Evolutionary conservation across 106 monocot genomes (phyloP), one percentile per base, ranked within the genome.

Genomic region (Allium cepa): DNA sequence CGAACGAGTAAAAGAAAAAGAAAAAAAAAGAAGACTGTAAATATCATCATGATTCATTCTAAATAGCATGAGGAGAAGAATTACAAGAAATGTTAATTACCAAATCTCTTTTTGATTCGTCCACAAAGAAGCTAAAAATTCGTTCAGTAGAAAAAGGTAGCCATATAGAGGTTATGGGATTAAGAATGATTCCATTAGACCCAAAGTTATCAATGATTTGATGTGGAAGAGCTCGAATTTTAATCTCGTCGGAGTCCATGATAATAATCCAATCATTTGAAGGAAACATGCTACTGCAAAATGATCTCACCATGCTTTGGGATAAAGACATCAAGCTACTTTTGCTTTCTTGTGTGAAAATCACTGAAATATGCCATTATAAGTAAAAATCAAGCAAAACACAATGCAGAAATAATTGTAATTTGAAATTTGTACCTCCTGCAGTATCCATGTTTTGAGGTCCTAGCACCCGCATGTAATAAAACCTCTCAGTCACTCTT

Each of bases 161-260:
- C 87, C 92, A 87, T 50, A 93, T 60, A 17, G 97, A 91, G 49
- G 88, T 89, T 6, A 89, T 85, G 0, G 97, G 92, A 26, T 84
- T 81, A 58, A 99, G 90, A 46, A 93, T 83, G 18, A 90, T 76
- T 4, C 97, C 92, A 16, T 53, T 63, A 53, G 82, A 80, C 55
- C 72, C 82, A 7, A 76, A 76, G 0, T 82, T 75, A 53, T 79
- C 73, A 4, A 67, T 47, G 66, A 66, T 80, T 59, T 63, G 77
- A 60, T 82, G 78, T 11, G 78, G 73, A 9, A 79, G 80, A 53
- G 84, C 68, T n/a, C 81, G 72, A 36, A 94, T 77, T 1, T 78
- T 83, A n/a, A 77, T 72, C 53, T 93, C 85, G 13, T 77, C 82
- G 46, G 70, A 4, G 17, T 76, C 87, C 0, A 81, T 58, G 18